Conservation (phyloP, 2,329 filamentous ascomycete species). For the Pseudogymnoascus sp. region DNA sequence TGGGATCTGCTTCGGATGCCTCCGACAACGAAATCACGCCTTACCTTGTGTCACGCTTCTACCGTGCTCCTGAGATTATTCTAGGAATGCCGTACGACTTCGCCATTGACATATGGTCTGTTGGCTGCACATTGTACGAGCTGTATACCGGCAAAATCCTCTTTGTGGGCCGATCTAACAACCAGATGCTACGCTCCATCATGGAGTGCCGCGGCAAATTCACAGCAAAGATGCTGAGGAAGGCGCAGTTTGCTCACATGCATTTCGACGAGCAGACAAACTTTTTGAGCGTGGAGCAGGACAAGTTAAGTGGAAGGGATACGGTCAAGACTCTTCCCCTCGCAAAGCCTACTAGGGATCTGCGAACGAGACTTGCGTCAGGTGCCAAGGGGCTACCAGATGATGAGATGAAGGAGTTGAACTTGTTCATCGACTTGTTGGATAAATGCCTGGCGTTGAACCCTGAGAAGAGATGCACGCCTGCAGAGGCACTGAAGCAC, state of each 20-base stretch:
- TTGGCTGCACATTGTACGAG: conserved; percentile 94
- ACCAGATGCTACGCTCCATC: conserved; percentile 93
- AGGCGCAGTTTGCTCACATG: conserved; percentile 63
- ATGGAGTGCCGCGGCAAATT: conserved; percentile 95
- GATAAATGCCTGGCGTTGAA: conserved; percentile 85
- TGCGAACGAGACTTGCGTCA: conserved; percentile 70
- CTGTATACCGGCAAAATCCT: conserved; percentile 96
- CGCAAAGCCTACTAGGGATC: conserved; percentile 69
- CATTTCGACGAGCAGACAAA: conserved; percentile 82
- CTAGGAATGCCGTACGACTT: conserved; percentile 94
- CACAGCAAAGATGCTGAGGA: conserved; percentile 78
- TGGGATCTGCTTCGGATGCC: conserved; percentile 90
- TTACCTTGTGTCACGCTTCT: conserved; percentile 94
- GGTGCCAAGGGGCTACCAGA: conserved; percentile 68
- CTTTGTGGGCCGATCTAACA: conserved; percentile 92
- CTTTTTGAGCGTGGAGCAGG: conserved; percentile 76
- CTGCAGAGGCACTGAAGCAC: conserved; percentile 78
- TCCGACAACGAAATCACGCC: conserved; percentile 88
- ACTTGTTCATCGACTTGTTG: conserved; percentile 76
- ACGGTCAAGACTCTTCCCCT: conserved; percentile 58
- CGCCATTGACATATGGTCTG: conserved; percentile 93
- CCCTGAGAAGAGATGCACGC: conserved; percentile 83
- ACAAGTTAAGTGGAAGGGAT: conserved; percentile 78
- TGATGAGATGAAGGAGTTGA: conserved; percentile 66
- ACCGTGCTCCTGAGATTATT: conserved; percentile 93